Evolutionary conservation across 192 early-diverging fungal species (phyloP).

Genomic region (Entomortierella lignicola): DNA sequence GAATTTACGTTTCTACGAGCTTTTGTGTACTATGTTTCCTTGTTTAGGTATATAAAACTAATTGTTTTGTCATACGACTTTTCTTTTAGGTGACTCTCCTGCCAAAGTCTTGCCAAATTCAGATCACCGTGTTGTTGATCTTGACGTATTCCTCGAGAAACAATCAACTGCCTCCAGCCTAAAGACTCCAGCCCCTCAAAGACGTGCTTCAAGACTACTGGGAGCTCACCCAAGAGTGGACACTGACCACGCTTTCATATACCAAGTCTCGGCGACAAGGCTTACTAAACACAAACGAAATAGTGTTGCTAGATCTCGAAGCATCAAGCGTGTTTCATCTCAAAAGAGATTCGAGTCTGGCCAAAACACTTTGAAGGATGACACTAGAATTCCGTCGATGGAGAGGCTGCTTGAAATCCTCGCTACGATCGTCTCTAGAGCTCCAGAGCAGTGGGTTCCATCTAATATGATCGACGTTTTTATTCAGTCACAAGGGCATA

Average conservation of each 20-base stretch:
- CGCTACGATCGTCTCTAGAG: background rate
- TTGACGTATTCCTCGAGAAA: background rate
- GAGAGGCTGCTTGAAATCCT: constrained; percentile 3
- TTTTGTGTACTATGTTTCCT: too few species aligned
- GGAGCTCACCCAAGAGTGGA: background rate
- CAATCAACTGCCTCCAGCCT: background rate
- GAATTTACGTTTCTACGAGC: background rate
- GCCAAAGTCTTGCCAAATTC: background rate
- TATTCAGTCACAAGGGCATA: background rate
- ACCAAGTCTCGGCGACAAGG: background rate
- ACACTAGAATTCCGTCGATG: background rate
- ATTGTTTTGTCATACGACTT: background rate
- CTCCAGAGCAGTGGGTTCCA: background rate
- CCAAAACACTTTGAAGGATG: background rate
- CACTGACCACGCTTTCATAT: background rate
- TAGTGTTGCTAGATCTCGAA: background rate
- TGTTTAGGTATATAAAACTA: background rate
- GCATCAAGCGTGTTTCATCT: background rate
- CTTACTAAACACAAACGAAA: background rate
- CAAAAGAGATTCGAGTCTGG: background rate
- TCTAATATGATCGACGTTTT: background rate
- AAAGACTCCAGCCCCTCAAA: background rate
- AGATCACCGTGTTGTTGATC: background rate
- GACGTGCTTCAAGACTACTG: background rate
- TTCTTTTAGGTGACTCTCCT: background rate